phyloP scores from a whole-genome alignment of 352 stramenopile species.

The Phytophthora syringae region DNA sequence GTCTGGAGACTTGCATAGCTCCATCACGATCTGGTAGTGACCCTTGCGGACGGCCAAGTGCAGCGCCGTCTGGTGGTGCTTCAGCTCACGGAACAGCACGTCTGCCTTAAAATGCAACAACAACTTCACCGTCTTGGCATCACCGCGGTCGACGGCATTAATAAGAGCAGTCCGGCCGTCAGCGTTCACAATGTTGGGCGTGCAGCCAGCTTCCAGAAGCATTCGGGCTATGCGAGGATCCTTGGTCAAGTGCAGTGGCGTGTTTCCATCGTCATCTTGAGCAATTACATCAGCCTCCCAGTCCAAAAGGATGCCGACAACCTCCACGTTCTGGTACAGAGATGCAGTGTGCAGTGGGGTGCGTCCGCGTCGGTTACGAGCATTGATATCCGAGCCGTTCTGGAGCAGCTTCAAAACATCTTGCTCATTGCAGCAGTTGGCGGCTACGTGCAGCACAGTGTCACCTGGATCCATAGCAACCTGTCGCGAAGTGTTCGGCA shows the following conservation, averaged over 20 bases:
- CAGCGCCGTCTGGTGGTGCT: constrained; percentile 85
- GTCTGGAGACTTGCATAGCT: constrained; percentile 80
- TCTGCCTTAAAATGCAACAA: constrained; percentile 87
- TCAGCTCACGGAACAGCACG: constrained; percentile 85
- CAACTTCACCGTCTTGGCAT: constrained; percentile 76
- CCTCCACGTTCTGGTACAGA: constrained; percentile 82
- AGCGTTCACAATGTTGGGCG: constrained; percentile 85
- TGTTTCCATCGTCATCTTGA: constrained; percentile 87
- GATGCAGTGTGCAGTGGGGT: constrained; percentile 86
- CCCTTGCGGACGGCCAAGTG: constrained; percentile 85
- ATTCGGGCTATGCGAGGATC: constrained; percentile 81
- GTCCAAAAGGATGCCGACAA: constrained; percentile 81
- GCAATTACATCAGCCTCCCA: constrained; percentile 83
- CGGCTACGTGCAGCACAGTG: constrained; percentile 86
- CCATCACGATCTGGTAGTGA: constrained; percentile 88
- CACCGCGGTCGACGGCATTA: constrained; percentile 77
- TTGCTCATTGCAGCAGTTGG: constrained; percentile 88
- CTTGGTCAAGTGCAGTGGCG: constrained; percentile 80
- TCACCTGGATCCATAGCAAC: constrained; percentile 89
- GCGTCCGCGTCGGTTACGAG: constrained; percentile 75
- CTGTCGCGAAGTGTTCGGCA: constrained; percentile 64
- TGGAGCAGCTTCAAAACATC: constrained; percentile 87
- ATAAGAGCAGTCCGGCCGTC: constrained; percentile 84
- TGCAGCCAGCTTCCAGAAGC: constrained; percentile 83
- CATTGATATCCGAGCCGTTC: constrained; percentile 88